Evolutionary conservation across 2,329 filamentous ascomycete species (phyloP), one percentile per base, ranked within the genome.

Genomic region (Scopulariopsis brevicaulis): DNA sequence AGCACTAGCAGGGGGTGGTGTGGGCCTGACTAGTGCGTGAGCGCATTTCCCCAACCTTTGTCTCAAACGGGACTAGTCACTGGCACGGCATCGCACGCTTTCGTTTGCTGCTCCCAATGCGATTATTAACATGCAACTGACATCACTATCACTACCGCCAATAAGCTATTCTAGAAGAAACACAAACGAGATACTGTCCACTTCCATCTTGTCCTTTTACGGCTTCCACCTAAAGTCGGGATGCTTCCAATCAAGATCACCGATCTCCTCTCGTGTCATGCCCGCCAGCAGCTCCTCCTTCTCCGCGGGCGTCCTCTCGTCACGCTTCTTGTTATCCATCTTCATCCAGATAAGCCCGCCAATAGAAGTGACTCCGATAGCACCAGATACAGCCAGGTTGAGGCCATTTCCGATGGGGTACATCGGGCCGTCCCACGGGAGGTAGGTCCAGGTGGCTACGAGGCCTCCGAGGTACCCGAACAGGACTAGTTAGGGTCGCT

Each of bases 191-290:
- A 50, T 24, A 50, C 20, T 50, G 20, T 24, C 46, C 22, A 24
- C 20, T 14, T 50, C 22, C 22, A 50, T 22, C 43, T 22, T n/a
- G 46, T 3, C 46, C n/a, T n/a, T 22, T 59, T 43, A 62, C 22
- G 62, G 40, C 57, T 56, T 60, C 59, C 62, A 61, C n/a, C 60
- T 51, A 43, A 62, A 63, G 34, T 58, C 59, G 20, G 62, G 62
- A 34, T 63, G 62, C 57, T 60, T 62, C 56, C 59, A 63, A 37
- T 62, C 62, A 3, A 63, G 48, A 7, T 59, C 50, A n/a, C 53
- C 25, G 15, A 61, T 55, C 22, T 62, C 34, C 40, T 53, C 14
- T 15, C 22, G 50, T 3, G 52, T 57, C 37, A 63, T 20, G 8
- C 58, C 60, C 14, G 53, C 54, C 14, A 62, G 55, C 43, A 60